A percentile compares a stretch with the other conserved stretches of the same genome.
These are phyloP conservation scores for Nemania diffusa DNA, from an alignment of 2,329 filamentous ascomycete species.

Conservation along the genomic window DNA sequence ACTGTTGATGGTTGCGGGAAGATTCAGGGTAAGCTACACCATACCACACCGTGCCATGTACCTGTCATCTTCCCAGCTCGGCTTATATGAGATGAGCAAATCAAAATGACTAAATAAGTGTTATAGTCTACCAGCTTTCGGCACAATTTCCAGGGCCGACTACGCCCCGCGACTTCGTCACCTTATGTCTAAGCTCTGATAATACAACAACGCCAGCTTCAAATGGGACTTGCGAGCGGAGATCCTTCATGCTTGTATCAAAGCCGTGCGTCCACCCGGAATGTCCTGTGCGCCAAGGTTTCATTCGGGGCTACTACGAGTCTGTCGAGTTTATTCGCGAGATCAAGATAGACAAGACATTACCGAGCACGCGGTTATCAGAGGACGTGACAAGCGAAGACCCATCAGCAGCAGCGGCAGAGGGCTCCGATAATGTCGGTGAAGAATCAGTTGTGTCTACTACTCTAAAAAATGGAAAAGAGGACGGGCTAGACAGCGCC, in stretches of 20 bases:
- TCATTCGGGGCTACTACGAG: conserved; percentile 87
- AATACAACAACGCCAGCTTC: conserved; percentile 53
- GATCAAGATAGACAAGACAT: conserved; percentile 67
- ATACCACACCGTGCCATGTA: background rate
- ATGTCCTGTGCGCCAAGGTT: conserved; percentile 74
- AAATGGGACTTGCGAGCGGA: conserved; percentile 48
- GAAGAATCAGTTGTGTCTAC: conserved; percentile 54
- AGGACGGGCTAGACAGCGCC: conserved; percentile 49
- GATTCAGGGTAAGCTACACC: conserved; percentile 65
- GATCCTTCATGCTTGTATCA: conserved; percentile 88
- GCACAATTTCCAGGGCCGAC: conserved; percentile 92
- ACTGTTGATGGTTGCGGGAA: conserved; percentile 68
- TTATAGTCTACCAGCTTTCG: conserved; percentile 80
- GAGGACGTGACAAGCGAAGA: conserved; percentile 54
- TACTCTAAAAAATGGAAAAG: conserved; percentile 43
- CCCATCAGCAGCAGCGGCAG: conserved; percentile 43
- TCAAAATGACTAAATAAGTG: conserved; percentile 25
- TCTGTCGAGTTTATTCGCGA: conserved; percentile 92
- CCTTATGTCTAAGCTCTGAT: conserved; percentile 76
- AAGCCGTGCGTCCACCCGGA: conserved; percentile 83
- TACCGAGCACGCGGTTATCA: conserved; percentile 57
- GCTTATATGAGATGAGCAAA: background rate
- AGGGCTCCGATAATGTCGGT: conserved; percentile 46
- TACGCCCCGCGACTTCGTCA: conserved; percentile 87
- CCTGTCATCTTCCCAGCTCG: too few relatives aligned